Evolutionary conservation across 139 green algal genomes (phyloP).

Genomic region (Chlorella sp.): DNA sequence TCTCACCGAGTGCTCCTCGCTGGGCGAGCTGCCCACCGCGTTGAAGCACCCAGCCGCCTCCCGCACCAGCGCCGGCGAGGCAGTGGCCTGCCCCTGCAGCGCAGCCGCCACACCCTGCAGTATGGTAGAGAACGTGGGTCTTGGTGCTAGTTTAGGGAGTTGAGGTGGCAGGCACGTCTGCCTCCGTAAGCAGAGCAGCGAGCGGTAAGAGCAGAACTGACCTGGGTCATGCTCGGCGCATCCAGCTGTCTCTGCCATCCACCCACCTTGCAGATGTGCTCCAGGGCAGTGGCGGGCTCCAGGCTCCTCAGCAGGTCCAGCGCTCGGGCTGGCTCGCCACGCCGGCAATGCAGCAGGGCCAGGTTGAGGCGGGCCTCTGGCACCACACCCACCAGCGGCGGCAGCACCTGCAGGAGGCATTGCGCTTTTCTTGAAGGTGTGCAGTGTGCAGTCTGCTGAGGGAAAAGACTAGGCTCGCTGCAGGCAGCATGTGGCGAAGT

Average conservation of each 20-base stretch:
- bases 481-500: too few species aligned
- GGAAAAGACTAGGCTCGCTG: background rate
- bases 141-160: too few species aligned
- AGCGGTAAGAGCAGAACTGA: too few species aligned
- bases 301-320: slow-evolving; percentile 80
- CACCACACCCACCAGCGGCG: slow-evolving; percentile 66
- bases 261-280: slow-evolving; percentile 85
- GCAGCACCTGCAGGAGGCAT: slow-evolving; percentile 79
- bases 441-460: background rate
- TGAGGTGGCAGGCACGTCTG: too few species aligned
- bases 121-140: too few species aligned
- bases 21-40: slow-evolving; percentile 73
- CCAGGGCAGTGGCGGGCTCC: slow-evolving; percentile 76
- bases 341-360: slow-evolving; percentile 81
- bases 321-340: slow-evolving; percentile 70
- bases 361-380: slow-evolving; percentile 88
- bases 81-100: slow-evolving; percentile 72
- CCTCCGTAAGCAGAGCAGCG: too few species aligned
- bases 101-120: slow-evolving; percentile 77
- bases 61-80: slow-evolving; percentile 73
- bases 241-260: background rate
- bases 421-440: too few species aligned
- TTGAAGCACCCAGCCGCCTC: slow-evolving; percentile 86
- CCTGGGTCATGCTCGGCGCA: too few species aligned
- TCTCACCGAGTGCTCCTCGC: slow-evolving; percentile 87